Base-by-base conservation (phyloP, 495 filamentous ascomycete genomes). In the Daldinia bambusicola region DNA sequence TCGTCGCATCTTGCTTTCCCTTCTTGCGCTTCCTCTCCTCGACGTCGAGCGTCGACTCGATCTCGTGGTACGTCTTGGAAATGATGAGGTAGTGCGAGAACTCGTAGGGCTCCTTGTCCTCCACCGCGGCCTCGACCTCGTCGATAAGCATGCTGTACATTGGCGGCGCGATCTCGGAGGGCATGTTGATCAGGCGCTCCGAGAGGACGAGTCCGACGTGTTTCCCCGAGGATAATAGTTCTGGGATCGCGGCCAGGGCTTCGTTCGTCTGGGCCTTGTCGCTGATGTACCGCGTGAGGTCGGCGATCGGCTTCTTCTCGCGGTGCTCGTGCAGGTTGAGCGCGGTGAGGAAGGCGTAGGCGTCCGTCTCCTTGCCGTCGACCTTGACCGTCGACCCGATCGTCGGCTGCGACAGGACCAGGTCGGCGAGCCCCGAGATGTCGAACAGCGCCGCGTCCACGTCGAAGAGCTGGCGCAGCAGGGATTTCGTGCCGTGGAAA, bases 131-230 rank as follows among this genome's bases (percentile, higher is more conserved):
- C 68, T 90, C 84, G 66, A 98, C 92, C 84, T 99, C 96, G 77
- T 97, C 94, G 40, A 91, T 84, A 38, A 99, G 86, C 93, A 97
- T 97, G 69, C 85, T 89, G 86, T 98, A 98, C 93, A 99, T 94
- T 9, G 96, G 95, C 37, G 96, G 95, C 20, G 94, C 86, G 56
- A 97, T 89, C 80, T 98, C 91, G 30, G 91, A 84, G 16, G 96
- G 96, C 84, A 97, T 93, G 81, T 99, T 99, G 84, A 98, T 92
- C 66, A 98, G 79, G 14, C 95, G 88, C 79, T 99, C 96, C 0
- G 93, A 91, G 31, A 99, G 83, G 43, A 99, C 88, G 6, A 99
- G 83, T 0, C 95, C 96, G 45, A 97, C 86, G 6, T 76, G 63
- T 8, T 81, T 82, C 6, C 79, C 75, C 5, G 86, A 81, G 2